Base-by-base conservation (phyloP, 2,329 filamentous ascomycete species). In the Leptographium radiaticola region DNA sequence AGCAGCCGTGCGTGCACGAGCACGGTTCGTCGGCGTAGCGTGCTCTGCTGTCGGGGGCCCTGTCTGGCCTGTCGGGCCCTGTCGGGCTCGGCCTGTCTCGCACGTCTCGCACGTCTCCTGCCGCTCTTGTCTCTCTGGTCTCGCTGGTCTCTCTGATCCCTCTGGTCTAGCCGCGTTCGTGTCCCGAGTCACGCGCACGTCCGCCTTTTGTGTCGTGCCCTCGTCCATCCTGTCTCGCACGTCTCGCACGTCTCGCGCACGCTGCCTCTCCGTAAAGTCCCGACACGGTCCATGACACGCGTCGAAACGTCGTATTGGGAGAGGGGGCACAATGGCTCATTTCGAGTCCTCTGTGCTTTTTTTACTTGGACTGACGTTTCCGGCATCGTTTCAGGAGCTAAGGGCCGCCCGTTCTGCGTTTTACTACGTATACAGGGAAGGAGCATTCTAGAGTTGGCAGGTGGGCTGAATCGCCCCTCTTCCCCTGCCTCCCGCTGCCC, bases 401-500 rank as follows among this genome's bases (percentile, higher is more conserved):
- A 45, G 43, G 31, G 43, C 43, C 43, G 12, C 43, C 25, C 44
- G 36, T 52, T 46, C 48, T 44, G 44, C 38, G 51, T 53, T 34
- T 43, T 44, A 34, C 39, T 13, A 33, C 6, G n/a, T 36, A 20
- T 25, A 25, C 25, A 39, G 49, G 47, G 39, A 9, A 30, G 40
- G 16, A 18, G 11, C 30, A n/a, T 42, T 36, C 40, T 45, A 13
- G 33, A 47, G 42, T 47, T 51, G 53, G 53, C 53, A 51, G 53
- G 53, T 51, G 52, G 39, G 52, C 52, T 50, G 31, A 54, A 47
- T 42, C 38, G 20, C n/a, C 31, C 52, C 38, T 49, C 7, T 16
- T n/a, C 48, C 36, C 48, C 40, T 6, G 36, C 10, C 48, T 49
- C 48, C 36, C 48, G 18, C 18, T 36, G 31, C 31, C 46, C n/a